Conservation (phyloP, 345 rosid genomes). For the Gossypium turneri region DNA sequence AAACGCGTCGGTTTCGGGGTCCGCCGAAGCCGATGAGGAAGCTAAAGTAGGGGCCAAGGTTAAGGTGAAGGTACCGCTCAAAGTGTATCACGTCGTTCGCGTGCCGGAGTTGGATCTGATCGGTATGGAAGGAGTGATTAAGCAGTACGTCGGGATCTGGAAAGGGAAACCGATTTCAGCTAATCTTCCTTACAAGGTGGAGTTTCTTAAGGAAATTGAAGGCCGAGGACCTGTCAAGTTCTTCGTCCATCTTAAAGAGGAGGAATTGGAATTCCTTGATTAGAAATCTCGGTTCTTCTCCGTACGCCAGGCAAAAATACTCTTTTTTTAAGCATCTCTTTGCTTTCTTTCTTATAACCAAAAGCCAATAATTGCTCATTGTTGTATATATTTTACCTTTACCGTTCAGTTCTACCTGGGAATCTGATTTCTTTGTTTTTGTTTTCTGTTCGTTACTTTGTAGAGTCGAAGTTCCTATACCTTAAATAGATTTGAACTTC, state of each 20-base stretch:
- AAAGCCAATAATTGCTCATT: neutral
- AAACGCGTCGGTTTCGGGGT: slow-evolving; percentile 6
- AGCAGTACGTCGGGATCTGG: slow-evolving; percentile 65
- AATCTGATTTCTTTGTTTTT: neutral
- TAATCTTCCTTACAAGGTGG: slow-evolving; percentile 72
- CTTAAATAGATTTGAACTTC: neutral
- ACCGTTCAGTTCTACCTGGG: neutral
- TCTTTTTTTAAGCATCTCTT: neutral
- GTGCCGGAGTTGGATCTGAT: slow-evolving; percentile 67
- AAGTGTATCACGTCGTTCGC: slow-evolving; percentile 79
- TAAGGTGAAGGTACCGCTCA: slow-evolving; percentile 71
- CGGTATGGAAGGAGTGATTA: slow-evolving; percentile 74
- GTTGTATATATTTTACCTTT: slow-evolving; percentile 11
- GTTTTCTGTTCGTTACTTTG: neutral
- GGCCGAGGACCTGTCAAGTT: slow-evolving; percentile 82
- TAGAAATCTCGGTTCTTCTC: slow-evolving; percentile 3
- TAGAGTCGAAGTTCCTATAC: neutral
- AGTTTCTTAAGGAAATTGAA: slow-evolving; percentile 57
- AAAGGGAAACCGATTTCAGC: slow-evolving; percentile 82
- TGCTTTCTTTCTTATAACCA: neutral
- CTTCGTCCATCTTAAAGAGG: slow-evolving; percentile 80
- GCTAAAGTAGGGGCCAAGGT: slow-evolving; percentile 60
- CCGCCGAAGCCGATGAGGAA: slow-evolving; percentile 20
- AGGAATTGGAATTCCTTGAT: slow-evolving; percentile 68
- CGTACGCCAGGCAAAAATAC: slow-evolving; percentile 18